Evolutionary conservation across 768 basidiomycete species (phyloP), one percentile per base, ranked within the genome.

Genomic region (Pleurotus ostreatus): DNA sequence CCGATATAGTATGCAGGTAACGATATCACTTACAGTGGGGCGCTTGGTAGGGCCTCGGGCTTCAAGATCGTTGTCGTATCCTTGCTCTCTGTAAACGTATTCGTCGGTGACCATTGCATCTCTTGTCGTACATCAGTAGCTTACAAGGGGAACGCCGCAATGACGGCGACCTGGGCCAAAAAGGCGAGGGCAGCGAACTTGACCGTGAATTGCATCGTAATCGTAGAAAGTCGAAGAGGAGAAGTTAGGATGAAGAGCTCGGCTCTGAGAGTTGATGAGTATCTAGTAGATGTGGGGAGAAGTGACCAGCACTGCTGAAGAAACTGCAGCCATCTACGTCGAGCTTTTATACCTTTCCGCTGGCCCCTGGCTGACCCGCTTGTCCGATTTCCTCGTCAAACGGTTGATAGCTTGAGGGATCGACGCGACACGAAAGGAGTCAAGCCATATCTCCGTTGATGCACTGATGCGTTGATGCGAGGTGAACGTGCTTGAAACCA

Each of bases 241-340:
- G 30, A 34, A 4, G 37, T 8, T n/a, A 0, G 4, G 22, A 15
- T 18, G 38, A 26, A 40, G 39, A 53, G 39, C 37, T 41, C 51
- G 39, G 51, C 51, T 53, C 39, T 53, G 11, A 39, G 16, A n/a
- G 48, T 30, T 3, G 48, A 34, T 34, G 30, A 3, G 9, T 11
- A 34, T 34, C 30, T 13, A 26, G 15, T 1, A 37, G 34, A 38
- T 30, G 23, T 43, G 34, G 34, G 30, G 51, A 53, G 51, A 53
- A 53, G 51, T 53, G 51, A 53, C 51, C 51, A 40, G 51, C 51
- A 53, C 51, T 53, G 37, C 51, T 53, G 51, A 53, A n/a, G 51
- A 51, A 40, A 53, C 4, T 9, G 22, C 5, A 5, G 11, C 38
- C n/a, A 15, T 41, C 1, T 22, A 12, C 12, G 34, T 34, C 20